A percentile compares a stretch with the other conserved stretches of the same genome.
Evolutionary conservation across 345 rosid genomes (phyloP).

Genomic region (Cardamine occulta): DNA sequence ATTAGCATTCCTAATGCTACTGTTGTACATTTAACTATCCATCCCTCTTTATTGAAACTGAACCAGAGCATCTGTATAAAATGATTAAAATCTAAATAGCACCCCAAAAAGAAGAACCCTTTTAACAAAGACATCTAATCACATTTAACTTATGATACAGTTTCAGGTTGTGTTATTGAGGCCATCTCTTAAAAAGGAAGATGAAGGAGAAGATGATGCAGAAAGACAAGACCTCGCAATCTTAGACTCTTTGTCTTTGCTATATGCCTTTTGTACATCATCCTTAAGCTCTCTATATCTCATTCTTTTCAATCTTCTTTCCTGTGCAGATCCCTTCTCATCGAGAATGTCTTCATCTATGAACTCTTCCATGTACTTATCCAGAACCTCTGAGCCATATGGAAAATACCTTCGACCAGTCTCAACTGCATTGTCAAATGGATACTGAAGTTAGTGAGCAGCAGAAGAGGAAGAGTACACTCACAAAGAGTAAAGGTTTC

Average conservation of each 20-base stretch:
- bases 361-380: conserved; percentile 72
- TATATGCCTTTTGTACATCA: conserved; percentile 85
- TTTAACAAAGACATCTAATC: conserved; percentile 26
- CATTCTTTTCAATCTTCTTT: conserved; percentile 64
- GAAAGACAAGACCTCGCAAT: conserved; percentile 58
- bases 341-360: conserved; percentile 82
- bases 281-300: conserved; percentile 92
- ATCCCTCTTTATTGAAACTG: conserved; percentile 30
- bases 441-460: background rate
- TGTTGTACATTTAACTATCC: conserved; percentile 27
- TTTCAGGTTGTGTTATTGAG: conserved; percentile 32
- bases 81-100: background rate
- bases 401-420: conserved; percentile 91
- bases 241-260: conserved; percentile 76
- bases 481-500: background rate
- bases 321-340: conserved; percentile 67
- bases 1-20: conserved; percentile 20
- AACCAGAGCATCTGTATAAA: conserved; percentile 29
- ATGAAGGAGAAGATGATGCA: conserved; percentile 68
- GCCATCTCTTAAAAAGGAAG: conserved; percentile 48
- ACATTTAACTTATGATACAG: conserved; percentile 12
- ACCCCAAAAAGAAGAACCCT: conserved; percentile 5
- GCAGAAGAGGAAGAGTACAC: background rate
- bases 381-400: conserved; percentile 83
- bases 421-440: conserved; percentile 63